Percentiles rank a stretch among this genome's conserved stretches.
Evolutionary conservation across 768 basidiomycete species (phyloP).

Genomic region (Leucocoprinus leucothites): DNA sequence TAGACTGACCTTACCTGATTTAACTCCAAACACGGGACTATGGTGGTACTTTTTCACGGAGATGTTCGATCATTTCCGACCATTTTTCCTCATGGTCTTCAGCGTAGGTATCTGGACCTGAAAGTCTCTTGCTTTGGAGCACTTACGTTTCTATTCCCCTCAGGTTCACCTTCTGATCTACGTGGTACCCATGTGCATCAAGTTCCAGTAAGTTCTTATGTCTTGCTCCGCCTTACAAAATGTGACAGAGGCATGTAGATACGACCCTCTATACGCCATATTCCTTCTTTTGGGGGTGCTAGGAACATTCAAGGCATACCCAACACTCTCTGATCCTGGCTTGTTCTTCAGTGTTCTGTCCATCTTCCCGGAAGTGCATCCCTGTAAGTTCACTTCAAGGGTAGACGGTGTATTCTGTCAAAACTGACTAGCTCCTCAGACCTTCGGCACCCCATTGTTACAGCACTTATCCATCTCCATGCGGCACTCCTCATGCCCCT

Average conservation of each 20-base stretch:
- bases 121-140: neutral
- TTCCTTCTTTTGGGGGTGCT: slow-evolving; percentile 76
- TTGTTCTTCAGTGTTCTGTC: slow-evolving; percentile 79
- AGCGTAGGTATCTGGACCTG: slow-evolving; percentile 53
- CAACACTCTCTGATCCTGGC: slow-evolving; percentile 85
- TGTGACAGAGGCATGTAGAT: slow-evolving; percentile 37
- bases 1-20: slow-evolving; percentile 80
- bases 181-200: slow-evolving; percentile 78
- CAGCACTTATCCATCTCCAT: slow-evolving; percentile 78
- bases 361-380: slow-evolving; percentile 81
- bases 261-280: slow-evolving; percentile 80
- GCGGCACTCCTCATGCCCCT: slow-evolving; percentile 84
- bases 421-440: slow-evolving; percentile 41
- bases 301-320: slow-evolving; percentile 88
- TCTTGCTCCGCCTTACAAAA: neutral
- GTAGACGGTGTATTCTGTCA: neutral
- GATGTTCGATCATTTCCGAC: slow-evolving; percentile 97
- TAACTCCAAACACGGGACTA: slow-evolving; percentile 91
- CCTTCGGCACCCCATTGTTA: slow-evolving; percentile 82
- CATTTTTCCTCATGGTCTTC: slow-evolving; percentile 94
- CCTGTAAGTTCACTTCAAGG: slow-evolving; percentile 52
- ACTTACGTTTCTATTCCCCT: neutral
- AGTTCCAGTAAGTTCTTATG: slow-evolving; percentile 65
- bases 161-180: slow-evolving; percentile 85
- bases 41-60: slow-evolving; percentile 99